Percentiles rank a stretch among this genome's conserved stretches.
phyloP scores from a whole-genome alignment of 108 stramenopile species.

The Epithemia pelagica region DNA sequence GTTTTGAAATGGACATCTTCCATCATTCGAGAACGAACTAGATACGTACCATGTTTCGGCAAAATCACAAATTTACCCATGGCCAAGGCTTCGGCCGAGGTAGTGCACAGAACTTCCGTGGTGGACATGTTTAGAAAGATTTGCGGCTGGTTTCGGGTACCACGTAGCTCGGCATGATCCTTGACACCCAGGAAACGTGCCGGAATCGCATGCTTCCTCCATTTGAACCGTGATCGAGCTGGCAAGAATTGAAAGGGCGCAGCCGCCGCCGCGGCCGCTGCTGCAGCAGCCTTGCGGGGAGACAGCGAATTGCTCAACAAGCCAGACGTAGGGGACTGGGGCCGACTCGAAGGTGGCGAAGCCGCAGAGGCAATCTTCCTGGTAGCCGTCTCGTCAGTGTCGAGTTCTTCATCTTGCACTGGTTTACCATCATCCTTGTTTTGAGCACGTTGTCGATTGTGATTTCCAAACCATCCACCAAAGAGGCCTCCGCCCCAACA shows the following conservation, averaged over 20 bases:
- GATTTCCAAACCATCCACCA: neutral
- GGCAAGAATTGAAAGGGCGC: constrained; percentile 47
- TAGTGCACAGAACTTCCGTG: constrained; percentile 92
- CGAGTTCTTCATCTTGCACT: constrained; percentile 7
- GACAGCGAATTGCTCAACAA: neutral
- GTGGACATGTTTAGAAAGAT: constrained; percentile 89
- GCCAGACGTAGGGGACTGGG: neutral
- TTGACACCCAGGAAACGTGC: constrained; percentile 75
- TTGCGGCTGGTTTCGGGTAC: constrained; percentile 50
- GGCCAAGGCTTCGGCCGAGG: constrained; percentile 91
- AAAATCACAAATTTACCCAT: constrained; percentile 93
- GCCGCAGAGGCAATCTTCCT: neutral
- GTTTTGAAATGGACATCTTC: neutral
- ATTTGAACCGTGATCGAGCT: constrained; percentile 60
- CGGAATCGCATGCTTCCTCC: constrained; percentile 54
- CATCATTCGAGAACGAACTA: no score
- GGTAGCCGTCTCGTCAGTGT: neutral
- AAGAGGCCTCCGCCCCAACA: neutral
- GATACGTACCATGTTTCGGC: constrained; percentile 63
- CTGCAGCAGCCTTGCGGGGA: no score
- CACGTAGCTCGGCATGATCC: constrained; percentile 82
- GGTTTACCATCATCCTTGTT: constrained; percentile 6
- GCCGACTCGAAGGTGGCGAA: neutral
- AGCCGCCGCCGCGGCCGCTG: no score
- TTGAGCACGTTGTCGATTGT: neutral